These are phyloP conservation scores for Backusella luteola DNA, from an alignment of 192 early-diverging fungal species.

Conservation along the genomic window DNA sequence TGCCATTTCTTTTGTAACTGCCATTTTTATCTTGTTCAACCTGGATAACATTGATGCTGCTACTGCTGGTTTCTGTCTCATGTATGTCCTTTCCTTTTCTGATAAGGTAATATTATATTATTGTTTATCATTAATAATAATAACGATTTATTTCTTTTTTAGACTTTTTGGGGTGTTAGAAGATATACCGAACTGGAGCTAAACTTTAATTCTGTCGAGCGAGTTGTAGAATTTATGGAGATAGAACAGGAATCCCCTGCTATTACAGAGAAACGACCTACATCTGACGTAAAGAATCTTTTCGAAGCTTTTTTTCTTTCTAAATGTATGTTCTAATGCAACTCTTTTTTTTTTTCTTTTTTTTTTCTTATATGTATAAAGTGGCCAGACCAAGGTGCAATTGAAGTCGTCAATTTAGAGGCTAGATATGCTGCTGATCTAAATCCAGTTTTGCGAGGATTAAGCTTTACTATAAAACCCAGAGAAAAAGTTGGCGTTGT, in stretches of 20 bases:
- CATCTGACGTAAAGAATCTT: constrained; percentile 42
- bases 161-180: constrained; percentile 62
- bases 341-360: neutral
- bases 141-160: neutral
- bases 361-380: constrained; percentile 2
- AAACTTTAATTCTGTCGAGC: constrained; percentile 83
- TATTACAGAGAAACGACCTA: constrained; percentile 48
- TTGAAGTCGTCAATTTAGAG: constrained; percentile 69
- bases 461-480: constrained; percentile 64
- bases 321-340: neutral
- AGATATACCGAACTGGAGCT: constrained; percentile 76
- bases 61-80: constrained; percentile 80
- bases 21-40: constrained; percentile 57
- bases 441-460: constrained; percentile 70
- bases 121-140: constrained; percentile 58
- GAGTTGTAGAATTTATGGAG: constrained; percentile 77
- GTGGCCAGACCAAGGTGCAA: constrained; percentile 75
- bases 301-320: constrained; percentile 21
- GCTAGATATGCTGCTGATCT: constrained; percentile 73
- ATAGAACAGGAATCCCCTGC: constrained; percentile 81
- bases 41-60: constrained; percentile 61
- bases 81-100: constrained; percentile 67
- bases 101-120: constrained; percentile 53
- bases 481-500: constrained; percentile 88
- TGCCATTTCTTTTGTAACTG: constrained; percentile 63